phyloP scores from a whole-genome alignment of 2,329 filamentous ascomycete species.

The Myrmaecium sp. region DNA sequence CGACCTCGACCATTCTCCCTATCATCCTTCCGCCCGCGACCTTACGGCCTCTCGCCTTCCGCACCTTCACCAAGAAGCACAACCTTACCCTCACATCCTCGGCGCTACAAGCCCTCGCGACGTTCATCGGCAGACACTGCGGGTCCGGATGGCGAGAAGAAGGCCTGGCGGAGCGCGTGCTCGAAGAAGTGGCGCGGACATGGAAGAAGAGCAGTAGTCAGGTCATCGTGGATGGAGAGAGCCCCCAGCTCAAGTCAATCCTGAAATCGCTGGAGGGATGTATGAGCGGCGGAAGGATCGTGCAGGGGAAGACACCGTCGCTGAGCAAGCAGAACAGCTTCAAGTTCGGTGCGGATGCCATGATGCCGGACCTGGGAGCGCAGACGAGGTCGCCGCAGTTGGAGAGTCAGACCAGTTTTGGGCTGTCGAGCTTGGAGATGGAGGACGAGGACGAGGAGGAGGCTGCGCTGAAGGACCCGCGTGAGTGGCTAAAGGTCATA shows the following conservation, averaged over 20 bases:
- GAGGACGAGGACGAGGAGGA: slow-evolving; percentile 42
- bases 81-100: slow-evolving; percentile 81
- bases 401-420: slow-evolving; percentile 50
- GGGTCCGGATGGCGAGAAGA: slow-evolving; percentile 94
- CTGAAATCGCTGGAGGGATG: slow-evolving; percentile 70
- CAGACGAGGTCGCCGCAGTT: slow-evolving; percentile 25
- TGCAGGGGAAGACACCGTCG: slow-evolving; percentile 29
- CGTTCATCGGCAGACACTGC: slow-evolving; percentile 84
- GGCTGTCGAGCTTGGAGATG: slow-evolving; percentile 31
- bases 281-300: slow-evolving; percentile 70
- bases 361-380: slow-evolving; percentile 4
- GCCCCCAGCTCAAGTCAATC: slow-evolving; percentile 56
- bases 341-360: slow-evolving; percentile 34
- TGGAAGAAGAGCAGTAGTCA: slow-evolving; percentile 87
- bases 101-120: slow-evolving; percentile 66
- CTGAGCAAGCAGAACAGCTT: slow-evolving; percentile 48
- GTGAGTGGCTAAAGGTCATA: slow-evolving; percentile 71
- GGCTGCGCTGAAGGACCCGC: slow-evolving; percentile 46
- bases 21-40: slow-evolving; percentile 79
- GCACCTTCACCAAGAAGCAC: slow-evolving; percentile 95
- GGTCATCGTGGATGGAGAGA: slow-evolving; percentile 74
- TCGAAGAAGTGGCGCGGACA: slow-evolving; percentile 77
- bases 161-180: slow-evolving; percentile 74
- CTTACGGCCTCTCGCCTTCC: slow-evolving; percentile 76
- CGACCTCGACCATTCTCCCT: slow-evolving; percentile 53